Evolutionary conservation across 2,329 filamentous ascomycete species (phyloP).

Genomic region (Sporothrix luriei): DNA sequence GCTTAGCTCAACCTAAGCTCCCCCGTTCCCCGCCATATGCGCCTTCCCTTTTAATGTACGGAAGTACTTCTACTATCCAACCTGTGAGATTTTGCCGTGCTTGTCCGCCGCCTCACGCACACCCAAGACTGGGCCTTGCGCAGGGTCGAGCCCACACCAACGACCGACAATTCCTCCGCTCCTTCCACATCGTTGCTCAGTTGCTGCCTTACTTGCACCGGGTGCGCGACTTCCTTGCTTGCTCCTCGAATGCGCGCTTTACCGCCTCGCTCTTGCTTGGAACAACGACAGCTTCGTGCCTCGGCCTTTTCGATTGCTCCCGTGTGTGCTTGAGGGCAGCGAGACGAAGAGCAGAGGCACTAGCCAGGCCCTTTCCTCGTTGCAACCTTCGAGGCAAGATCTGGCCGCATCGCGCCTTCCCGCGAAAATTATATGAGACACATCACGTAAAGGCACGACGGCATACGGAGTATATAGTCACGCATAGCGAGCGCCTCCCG

Average conservation of each 20-base stretch:
- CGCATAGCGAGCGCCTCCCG: conserved; percentile 4
- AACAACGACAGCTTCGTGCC: neutral
- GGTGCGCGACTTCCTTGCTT: conserved; percentile 6
- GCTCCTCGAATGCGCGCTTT: conserved; percentile 26
- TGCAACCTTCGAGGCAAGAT: conserved; percentile 20
- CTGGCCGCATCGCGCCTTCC: conserved; percentile 30
- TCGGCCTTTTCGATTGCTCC: neutral
- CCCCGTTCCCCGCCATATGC: conserved; percentile 28
- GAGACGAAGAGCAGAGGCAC: neutral
- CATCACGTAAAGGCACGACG: conserved; percentile 19
- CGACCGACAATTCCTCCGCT: conserved; percentile 8
- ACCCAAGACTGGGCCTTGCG: conserved; percentile 11
- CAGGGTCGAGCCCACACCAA: conserved; percentile 13
- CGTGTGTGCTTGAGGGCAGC: neutral
- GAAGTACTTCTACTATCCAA: neutral
- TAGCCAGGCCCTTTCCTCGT: neutral
- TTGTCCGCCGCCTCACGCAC: conserved; percentile 9
- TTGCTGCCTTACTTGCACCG: conserved; percentile 23
- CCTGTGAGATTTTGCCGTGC: neutral
- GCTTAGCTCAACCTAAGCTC: conserved; percentile 11
- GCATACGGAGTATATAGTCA: conserved; percentile 26
- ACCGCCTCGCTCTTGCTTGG: conserved; percentile 10
- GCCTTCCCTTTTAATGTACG: conserved; percentile 22
- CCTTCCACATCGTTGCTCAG: conserved; percentile 14
- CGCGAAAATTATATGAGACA: conserved; percentile 18